Base-by-base conservation (phyloP, 495 filamentous ascomycete species). In the Pyrenula aspistea region DNA sequence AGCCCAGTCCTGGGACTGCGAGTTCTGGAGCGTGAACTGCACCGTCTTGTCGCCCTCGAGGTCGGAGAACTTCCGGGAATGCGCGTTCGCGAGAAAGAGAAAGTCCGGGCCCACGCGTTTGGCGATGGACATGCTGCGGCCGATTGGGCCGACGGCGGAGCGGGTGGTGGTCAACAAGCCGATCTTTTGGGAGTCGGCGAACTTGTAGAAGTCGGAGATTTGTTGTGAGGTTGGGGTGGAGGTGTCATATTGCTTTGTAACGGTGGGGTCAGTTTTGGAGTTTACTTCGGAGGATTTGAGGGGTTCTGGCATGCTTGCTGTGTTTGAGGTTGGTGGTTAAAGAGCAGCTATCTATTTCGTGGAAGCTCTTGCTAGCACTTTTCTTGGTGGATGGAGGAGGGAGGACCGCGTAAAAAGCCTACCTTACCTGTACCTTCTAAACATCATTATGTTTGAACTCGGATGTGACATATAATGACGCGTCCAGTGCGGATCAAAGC, bases 31-130 rank as follows among this genome's bases (percentile, higher is more conserved):
- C 24, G 65, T 69, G 36, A 76, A 47, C 49, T 68, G 65, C 49
- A 57, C 62, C 19, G 61, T 64, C 11, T 19, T 19, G 2, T 54
- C 57, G 65, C 65, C 65, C 47, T 65, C 57, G 36, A 76, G 57
- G 58, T 76, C 73, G 31, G 58, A 22, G 61, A 75, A 74, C 47
- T 76, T 76, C 24, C 67, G 54, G 49, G 67, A 70, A 62, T 74
- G 61, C 1, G n/a, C 56, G 63, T 76, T 76, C 61, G 68, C 65
- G 55, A 76, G 65, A 67, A 72, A 75, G 60, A 72, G 66, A 58
- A 75, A 68, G 60, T 76, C 73, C 21, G 73, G 73, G 2, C 73
- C 73, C 25, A 42, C 51, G 52, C 70, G 70, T 59, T 71, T 72
- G 51, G 69, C 70, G 21, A 74, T 60, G 47, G 65, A 71, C 73